Evolutionary conservation across 1,284 basidiomycete species (phyloP).

Genomic region (Bondarzewia mesenterica): DNA sequence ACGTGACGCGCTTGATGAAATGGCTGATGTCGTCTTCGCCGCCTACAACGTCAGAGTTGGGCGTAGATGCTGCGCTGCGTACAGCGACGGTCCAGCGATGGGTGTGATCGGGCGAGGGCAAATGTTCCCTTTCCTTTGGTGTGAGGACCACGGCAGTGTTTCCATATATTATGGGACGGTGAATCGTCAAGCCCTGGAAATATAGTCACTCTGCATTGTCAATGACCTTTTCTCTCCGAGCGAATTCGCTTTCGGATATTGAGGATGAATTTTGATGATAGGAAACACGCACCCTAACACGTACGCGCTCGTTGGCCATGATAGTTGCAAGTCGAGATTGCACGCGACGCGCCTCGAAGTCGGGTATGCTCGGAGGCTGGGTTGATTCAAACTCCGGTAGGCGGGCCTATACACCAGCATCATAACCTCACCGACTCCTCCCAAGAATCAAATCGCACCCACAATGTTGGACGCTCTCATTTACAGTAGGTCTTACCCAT

Average conservation of each 20-base stretch:
- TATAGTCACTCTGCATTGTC: conserved; percentile 4
- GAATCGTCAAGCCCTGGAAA: conserved; percentile 77
- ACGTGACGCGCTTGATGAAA: conserved; percentile 91
- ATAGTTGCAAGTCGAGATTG: conserved; percentile 15
- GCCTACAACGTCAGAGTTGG: conserved; percentile 66
- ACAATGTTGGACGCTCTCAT: conserved; percentile 53
- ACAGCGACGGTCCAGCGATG: conserved; percentile 97
- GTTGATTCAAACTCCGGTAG: conserved; percentile 18
- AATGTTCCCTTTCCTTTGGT: conserved; percentile 61
- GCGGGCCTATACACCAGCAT: conserved; percentile 11
- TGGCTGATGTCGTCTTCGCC: conserved; percentile 84
- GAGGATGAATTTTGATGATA: conserved; percentile 1
- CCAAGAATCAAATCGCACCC: conserved; percentile 4
- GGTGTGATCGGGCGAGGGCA: conserved; percentile 70
- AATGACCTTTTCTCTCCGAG: no score
- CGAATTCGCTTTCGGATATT: conserved; percentile 4
- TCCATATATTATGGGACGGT: conserved; percentile 91
- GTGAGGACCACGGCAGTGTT: conserved; percentile 87
- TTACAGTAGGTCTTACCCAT: conserved; percentile 26
- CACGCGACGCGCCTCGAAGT: conserved; percentile 19
- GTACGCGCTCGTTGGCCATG: conserved; percentile 46
- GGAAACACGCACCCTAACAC: conserved; percentile 52
- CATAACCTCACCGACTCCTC: conserved; percentile 12
- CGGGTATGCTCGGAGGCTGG: not conserved
- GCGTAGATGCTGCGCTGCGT: conserved; percentile 63